phyloP scores from a whole-genome alignment of 495 filamentous ascomycete species.

The Aspergillus egyptiacus region DNA sequence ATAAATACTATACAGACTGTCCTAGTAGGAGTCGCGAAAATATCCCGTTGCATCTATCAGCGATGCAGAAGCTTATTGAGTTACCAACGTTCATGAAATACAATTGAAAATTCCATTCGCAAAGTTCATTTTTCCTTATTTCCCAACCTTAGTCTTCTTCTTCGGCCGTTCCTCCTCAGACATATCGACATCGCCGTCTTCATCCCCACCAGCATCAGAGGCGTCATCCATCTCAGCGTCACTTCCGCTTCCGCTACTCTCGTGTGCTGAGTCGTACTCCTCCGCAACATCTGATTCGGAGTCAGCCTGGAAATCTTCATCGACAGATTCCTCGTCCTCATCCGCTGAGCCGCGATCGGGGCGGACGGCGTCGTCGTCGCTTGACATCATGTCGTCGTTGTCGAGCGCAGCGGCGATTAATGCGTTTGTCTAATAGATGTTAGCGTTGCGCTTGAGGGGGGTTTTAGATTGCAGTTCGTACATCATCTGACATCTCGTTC shows the following conservation, averaged over 20 bases:
- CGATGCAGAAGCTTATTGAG: too few relatives aligned
- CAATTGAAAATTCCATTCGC: too few relatives aligned
- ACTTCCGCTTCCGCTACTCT: slow-evolving; percentile 69
- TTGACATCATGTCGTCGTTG: slow-evolving; percentile 69
- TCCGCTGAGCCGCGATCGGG: slow-evolving; percentile 86
- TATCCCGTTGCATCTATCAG: too few relatives aligned
- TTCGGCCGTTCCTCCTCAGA: slow-evolving; percentile 50
- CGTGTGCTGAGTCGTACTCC: slow-evolving; percentile 87
- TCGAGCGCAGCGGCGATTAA: slow-evolving; percentile 76
- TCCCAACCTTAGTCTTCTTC: slow-evolving; percentile 60
- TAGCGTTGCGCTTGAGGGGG: background rate
- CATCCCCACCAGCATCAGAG: slow-evolving; percentile 30
- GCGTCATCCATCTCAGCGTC: slow-evolving; percentile 60
- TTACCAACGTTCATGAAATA: too few relatives aligned
- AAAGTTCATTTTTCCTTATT: slow-evolving; percentile 22
- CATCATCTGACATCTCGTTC: slow-evolving; percentile 84
- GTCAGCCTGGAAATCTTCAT: slow-evolving; percentile 92
- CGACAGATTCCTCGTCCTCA: slow-evolving; percentile 88
- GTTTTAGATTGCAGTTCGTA: slow-evolving; percentile 23
- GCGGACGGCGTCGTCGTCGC: slow-evolving; percentile 68
- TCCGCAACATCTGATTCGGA: slow-evolving; percentile 93
- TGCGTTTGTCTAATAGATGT: slow-evolving; percentile 35
- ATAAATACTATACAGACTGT: too few relatives aligned
- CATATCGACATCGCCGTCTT: slow-evolving; percentile 37
- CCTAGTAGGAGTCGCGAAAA: too few relatives aligned